Evolutionary conservation across 805 yeast genomes (phyloP).

Genomic region (Hanseniaspora meyeri): DNA sequence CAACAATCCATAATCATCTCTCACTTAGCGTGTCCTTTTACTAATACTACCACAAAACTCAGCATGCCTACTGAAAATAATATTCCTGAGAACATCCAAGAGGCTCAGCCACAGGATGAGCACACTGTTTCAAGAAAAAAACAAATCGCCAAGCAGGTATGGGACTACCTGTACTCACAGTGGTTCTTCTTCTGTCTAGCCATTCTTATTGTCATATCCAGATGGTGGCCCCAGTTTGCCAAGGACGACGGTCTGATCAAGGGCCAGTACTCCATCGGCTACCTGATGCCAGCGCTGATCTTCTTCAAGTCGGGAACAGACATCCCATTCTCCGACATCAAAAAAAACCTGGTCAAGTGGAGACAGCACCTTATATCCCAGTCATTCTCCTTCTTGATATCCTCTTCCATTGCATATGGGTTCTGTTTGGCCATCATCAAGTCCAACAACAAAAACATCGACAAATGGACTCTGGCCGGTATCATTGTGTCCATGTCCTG

Average conservation of each 20-base stretch:
- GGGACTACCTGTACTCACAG: constrained; percentile 27
- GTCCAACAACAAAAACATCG: constrained; percentile 47
- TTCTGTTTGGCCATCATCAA: constrained; percentile 52
- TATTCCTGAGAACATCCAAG: neutral
- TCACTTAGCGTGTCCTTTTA: too few species aligned
- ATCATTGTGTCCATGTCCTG: constrained; percentile 71
- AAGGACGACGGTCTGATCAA: constrained; percentile 65
- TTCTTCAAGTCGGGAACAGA: constrained; percentile 72
- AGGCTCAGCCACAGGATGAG: neutral
- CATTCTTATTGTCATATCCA: constrained; percentile 59
- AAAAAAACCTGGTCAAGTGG: constrained; percentile 61
- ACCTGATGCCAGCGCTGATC: constrained; percentile 78
- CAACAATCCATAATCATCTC: too few species aligned
- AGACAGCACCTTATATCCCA: constrained; percentile 68
- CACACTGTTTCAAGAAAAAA: constrained; percentile 16
- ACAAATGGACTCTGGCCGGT: constrained; percentile 70
- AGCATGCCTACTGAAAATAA: neutral
- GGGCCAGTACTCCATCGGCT: constrained; percentile 66
- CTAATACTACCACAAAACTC: neutral
- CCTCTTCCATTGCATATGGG: constrained; percentile 61
- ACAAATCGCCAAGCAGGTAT: constrained; percentile 14
- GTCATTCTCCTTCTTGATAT: constrained; percentile 55
- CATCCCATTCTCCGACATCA: constrained; percentile 52
- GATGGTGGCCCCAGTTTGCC: constrained; percentile 71
- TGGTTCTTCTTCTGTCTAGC: constrained; percentile 74